Conservation (phyloP, 2,329 filamentous ascomycete genomes). For the Pseudodiploospora longispora region DNA sequence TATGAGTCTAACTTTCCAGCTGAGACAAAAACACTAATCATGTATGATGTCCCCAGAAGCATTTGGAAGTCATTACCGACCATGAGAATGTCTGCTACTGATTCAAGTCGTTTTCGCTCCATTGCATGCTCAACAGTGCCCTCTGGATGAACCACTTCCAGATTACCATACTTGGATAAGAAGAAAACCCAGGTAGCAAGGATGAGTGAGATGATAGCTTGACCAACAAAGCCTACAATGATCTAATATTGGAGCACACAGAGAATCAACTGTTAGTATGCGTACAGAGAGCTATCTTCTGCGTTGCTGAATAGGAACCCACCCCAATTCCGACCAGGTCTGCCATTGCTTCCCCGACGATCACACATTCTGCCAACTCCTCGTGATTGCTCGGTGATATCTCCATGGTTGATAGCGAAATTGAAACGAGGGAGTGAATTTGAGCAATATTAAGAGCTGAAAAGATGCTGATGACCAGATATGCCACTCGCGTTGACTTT, state of each 20-base stretch:
- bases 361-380: slow-evolving; percentile 11
- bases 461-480: too few species aligned
- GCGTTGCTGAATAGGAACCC: slow-evolving; percentile 5
- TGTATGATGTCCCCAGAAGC: slow-evolving; percentile 22
- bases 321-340: slow-evolving; percentile 25
- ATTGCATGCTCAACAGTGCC: slow-evolving; percentile 18
- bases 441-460: too few species aligned
- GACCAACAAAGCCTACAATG: slow-evolving; percentile 23
- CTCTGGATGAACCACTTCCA: slow-evolving; percentile 18
- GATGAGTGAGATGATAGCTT: slow-evolving; percentile 12
- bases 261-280: not conserved
- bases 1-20: slow-evolving; percentile 20
- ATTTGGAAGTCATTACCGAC: slow-evolving; percentile 25
- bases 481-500: too few species aligned
- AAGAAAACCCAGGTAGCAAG: slow-evolving; percentile 25
- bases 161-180: slow-evolving; percentile 19
- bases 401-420: too few species aligned
- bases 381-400: too few species aligned
- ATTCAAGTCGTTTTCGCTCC: slow-evolving; percentile 22
- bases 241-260: slow-evolving; percentile 12
- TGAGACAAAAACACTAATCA: slow-evolving; percentile 20
- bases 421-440: too few species aligned
- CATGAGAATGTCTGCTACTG: slow-evolving; percentile 25
- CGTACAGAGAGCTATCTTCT: too few species aligned
- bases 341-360: slow-evolving; percentile 19